Percentiles rank a stretch among this genome's conserved stretches.
phyloP scores from a whole-genome alignment of 129 eudicot genomes.

The sunflower (Helianthus annuus) region DNA sequence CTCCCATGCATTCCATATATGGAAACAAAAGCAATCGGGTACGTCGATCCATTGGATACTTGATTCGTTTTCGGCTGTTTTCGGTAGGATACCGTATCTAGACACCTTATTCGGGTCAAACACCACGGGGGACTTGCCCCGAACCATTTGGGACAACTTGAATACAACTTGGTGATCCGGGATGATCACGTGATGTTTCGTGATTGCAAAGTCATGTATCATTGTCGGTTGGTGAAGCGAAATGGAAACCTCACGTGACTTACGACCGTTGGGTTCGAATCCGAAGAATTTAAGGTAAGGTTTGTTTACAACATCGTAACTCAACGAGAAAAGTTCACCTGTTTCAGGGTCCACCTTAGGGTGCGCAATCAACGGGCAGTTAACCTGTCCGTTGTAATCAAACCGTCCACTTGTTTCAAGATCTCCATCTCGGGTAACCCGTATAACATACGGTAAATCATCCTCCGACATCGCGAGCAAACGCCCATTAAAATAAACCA shows the following conservation, averaged over 20 bases:
- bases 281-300: conserved; percentile 73
- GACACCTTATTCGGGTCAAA: conserved; percentile 61
- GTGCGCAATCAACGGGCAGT: conserved; percentile 69
- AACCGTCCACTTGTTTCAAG: conserved; percentile 62
- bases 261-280: conserved; percentile 46
- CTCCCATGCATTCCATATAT: too few species aligned
- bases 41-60: too few species aligned
- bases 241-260: conserved; percentile 60
- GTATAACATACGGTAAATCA: conserved; percentile 67
- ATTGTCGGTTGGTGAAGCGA: conserved; percentile 62
- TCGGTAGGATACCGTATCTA: conserved; percentile 27
- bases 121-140: conserved; percentile 68
- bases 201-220: conserved; percentile 85
- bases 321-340: conserved; percentile 52
- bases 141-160: conserved; percentile 66
- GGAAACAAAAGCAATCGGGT: too few species aligned
- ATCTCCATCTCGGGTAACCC: conserved; percentile 52
- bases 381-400: conserved; percentile 61
- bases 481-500: conserved; percentile 69
- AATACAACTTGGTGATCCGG: conserved; percentile 82
- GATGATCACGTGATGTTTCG: conserved; percentile 63
- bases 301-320: conserved; percentile 55
- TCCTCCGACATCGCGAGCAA: conserved; percentile 89
- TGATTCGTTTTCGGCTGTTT: conserved; percentile 17
- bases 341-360: conserved; percentile 81